Evolutionary conservation across 2,329 filamentous ascomycete genomes (phyloP).

Genomic region (Colletotrichum limetticola): DNA sequence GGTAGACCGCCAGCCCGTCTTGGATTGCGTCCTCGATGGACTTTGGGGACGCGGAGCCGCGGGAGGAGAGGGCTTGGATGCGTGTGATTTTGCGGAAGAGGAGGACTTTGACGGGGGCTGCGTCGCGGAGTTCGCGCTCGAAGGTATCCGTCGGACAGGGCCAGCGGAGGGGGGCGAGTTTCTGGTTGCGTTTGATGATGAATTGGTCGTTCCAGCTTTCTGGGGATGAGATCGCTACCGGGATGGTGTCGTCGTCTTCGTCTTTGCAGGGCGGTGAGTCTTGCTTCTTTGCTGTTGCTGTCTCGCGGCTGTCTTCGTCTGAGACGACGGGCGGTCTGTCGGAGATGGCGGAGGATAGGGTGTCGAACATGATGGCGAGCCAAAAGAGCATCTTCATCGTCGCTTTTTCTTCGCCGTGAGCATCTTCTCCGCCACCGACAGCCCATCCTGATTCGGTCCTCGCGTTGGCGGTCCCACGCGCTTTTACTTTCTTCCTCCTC

Average conservation of each 20-base stretch:
- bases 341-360: conserved; percentile 64
- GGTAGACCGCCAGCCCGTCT: conserved; percentile 59
- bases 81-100: conserved; percentile 66
- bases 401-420: conserved; percentile 42
- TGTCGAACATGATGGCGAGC: conserved; percentile 70
- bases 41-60: conserved; percentile 45
- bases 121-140: conserved; percentile 58
- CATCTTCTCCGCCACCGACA: neutral
- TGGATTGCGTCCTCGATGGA: conserved; percentile 60
- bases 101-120: conserved; percentile 68
- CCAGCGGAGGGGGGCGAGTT: conserved; percentile 52
- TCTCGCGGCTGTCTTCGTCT: conserved; percentile 51
- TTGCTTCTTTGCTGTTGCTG: no score
- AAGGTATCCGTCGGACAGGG: conserved; percentile 66
- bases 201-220: conserved; percentile 45
- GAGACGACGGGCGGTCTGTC: conserved; percentile 47
- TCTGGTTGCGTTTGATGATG: conserved; percentile 47
- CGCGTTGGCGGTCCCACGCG: no score
- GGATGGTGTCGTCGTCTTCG: conserved; percentile 16
- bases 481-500: neutral
- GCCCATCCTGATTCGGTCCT: neutral
- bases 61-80: conserved; percentile 62
- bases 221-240: conserved; percentile 30
- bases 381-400: conserved; percentile 67
- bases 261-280: conserved; percentile 35